Base-by-base conservation (phyloP, 805 yeast genomes). In the Saturnispora mendoncae region DNA sequence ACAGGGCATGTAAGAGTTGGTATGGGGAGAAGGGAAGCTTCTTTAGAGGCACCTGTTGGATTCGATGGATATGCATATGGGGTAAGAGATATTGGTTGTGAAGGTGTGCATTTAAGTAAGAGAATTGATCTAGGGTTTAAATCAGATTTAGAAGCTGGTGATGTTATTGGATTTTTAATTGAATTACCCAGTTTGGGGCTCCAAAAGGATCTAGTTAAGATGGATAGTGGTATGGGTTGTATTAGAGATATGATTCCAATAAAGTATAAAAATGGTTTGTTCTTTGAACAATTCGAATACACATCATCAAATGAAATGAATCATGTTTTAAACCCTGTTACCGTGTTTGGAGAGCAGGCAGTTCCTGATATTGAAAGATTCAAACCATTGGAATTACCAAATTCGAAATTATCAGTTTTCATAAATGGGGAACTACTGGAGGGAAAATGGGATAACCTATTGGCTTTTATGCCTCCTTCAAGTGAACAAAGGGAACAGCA, bases 31-130 rank as follows among this genome's bases (percentile, higher is more conserved):
- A 71, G 86, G 46, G 97, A 90, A 54, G 92, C 95, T 2, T 75
- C 86, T 38, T 61, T 88, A 33, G 97, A 90, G 51, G 95, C 94
- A 0, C 97, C 99, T 0, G 92, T 88, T 5, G 99, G 99, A 3
- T 85, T 76, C 53, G 97, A 92, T 60, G 90, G 87, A 0, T 92
- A 87, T 62, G 90, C 96, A 0, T 90, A 92, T 59, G 97, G 95
- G 2, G 54, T 92, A 2, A 69, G 97, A 45, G 97, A 90, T 61
- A 70, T 72, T 28, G 68, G 71, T 6, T 88, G 94, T 2, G 83
- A 84, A 49, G 74, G 74, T 23, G 69, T 92, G 19, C 94, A 92
- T 48, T 61, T 81, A 33, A 79, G 90, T 44, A 70, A 88, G 37
- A 85, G 86, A 0, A 55, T 60, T 20, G 68, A 71, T 26, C 74